Conservation (phyloP, 1,284 basidiomycete genomes). For the Austropuccinia psidii region DNA sequence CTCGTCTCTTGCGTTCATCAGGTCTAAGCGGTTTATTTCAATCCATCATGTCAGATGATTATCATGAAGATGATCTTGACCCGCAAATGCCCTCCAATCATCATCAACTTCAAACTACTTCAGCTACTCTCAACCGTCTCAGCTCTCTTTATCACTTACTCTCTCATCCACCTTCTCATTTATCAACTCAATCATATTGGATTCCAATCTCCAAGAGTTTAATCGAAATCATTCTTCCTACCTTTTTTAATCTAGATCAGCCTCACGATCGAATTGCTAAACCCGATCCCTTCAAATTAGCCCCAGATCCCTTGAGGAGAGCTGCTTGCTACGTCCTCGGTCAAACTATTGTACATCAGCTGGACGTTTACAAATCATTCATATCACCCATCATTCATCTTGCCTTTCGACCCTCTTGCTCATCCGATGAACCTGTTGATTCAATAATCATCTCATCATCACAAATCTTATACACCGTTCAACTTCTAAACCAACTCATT, state of each 20-base stretch:
- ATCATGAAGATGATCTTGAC: slow-evolving; percentile 11
- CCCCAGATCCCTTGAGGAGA: background rate
- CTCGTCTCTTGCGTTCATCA: background rate
- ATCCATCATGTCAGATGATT: slow-evolving; percentile 11
- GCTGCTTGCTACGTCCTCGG: slow-evolving; percentile 14
- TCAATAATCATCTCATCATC: background rate
- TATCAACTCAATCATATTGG: background rate
- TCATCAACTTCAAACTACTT: background rate
- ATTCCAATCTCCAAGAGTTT: background rate
- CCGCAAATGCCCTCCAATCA: background rate
- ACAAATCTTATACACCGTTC: slow-evolving; percentile 1
- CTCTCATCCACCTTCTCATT: slow-evolving; percentile 2
- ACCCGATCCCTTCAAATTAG: background rate
- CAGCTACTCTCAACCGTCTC: slow-evolving; percentile 14
- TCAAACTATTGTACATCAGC: slow-evolving; percentile 1
- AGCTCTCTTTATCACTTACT: slow-evolving; percentile 4
- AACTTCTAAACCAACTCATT: slow-evolving; percentile 1
- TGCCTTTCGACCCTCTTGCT: background rate
- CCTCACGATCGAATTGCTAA: background rate
- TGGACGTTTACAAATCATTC: background rate
- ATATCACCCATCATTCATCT: slow-evolving; percentile 11
- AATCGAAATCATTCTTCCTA: background rate
- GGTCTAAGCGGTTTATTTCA: slow-evolving; percentile 13
- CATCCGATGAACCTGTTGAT: background rate
- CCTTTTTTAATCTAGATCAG: slow-evolving; percentile 3